A percentile compares a stretch with the other conserved stretches of the same genome.
Conservation (phyloP, 352 stramenopile species). For the Globisporangium paddicum region DNA sequence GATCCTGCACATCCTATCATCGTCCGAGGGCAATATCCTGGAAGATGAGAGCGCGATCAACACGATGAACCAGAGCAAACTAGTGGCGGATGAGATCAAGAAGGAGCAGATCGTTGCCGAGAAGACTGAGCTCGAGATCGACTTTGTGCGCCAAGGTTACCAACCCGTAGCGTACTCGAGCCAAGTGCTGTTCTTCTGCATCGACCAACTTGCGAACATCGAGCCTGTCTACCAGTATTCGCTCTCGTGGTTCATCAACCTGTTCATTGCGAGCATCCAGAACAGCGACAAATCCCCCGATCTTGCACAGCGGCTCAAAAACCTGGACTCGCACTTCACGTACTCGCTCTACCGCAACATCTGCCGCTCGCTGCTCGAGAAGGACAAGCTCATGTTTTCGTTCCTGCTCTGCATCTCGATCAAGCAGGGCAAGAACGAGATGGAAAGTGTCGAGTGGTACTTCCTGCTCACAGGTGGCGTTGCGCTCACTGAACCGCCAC, state of each 20-base stretch:
- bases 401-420: conserved; percentile 89
- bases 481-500: conserved; percentile 85
- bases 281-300: conserved; percentile 78
- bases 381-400: conserved; percentile 93
- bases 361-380: conserved; percentile 90
- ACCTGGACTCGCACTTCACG: conserved; percentile 88
- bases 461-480: conserved; percentile 93
- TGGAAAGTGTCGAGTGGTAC: conserved; percentile 89
- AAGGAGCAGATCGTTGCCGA: conserved; percentile 90
- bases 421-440: conserved; percentile 69
- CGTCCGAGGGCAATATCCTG: conserved; percentile 91
- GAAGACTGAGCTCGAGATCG: conserved; percentile 89
- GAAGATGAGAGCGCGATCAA: conserved; percentile 92
- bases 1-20: conserved; percentile 91
- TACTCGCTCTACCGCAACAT: conserved; percentile 92
- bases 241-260: conserved; percentile 90
- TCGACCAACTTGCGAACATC: conserved; percentile 92
- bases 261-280: conserved; percentile 88
- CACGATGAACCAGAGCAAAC: conserved; percentile 90
- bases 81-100: conserved; percentile 91
- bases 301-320: conserved; percentile 67
- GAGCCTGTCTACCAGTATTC: conserved; percentile 93
- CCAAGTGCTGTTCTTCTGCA: conserved; percentile 94
- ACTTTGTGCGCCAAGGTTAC: conserved; percentile 84
- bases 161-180: conserved; percentile 87